Evolutionary conservation across 108 stramenopile genomes (phyloP).

Genomic region (Mayamaea pseudoterrestris): DNA sequence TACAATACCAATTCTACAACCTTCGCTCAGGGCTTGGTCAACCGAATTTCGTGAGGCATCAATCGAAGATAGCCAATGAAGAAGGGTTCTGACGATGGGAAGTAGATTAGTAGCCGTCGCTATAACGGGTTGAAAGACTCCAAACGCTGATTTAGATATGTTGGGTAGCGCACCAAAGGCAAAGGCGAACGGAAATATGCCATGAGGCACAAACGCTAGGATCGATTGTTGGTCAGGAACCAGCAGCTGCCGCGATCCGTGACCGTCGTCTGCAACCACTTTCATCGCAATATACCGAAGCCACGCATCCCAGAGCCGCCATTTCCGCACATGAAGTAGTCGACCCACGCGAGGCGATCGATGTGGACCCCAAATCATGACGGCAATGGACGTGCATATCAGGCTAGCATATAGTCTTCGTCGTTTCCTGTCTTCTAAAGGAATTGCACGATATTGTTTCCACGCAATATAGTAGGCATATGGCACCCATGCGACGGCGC

Average conservation of each 20-base stretch:
- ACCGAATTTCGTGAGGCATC: constrained; percentile 48
- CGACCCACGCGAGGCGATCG: constrained; percentile 34
- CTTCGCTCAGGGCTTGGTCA: constrained; percentile 25
- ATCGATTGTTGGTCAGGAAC: constrained; percentile 46
- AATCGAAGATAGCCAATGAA: constrained; percentile 22
- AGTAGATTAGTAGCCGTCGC: constrained; percentile 69
- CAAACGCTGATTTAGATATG: constrained; percentile 30
- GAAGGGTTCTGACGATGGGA: constrained; percentile 61
- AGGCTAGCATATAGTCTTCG: constrained; percentile 19
- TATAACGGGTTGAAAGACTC: constrained; percentile 58
- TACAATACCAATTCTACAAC: constrained; percentile 49
- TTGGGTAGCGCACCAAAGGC: constrained; percentile 57
- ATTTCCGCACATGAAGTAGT: constrained; percentile 32
- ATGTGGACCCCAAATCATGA: constrained; percentile 52
- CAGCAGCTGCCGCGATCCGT: constrained; percentile 9
- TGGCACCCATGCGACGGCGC: constrained; percentile 36
- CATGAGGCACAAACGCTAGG: constrained; percentile 81
- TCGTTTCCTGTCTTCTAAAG: constrained; percentile 12
- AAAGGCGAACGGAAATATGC: constrained; percentile 86
- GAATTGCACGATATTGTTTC: too few species aligned
- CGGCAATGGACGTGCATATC: constrained; percentile 9
- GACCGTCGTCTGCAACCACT: constrained; percentile 38
- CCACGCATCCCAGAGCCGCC: constrained; percentile 77
- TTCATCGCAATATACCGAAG: constrained; percentile 61
- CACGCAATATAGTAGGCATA: too few species aligned